Evolutionary conservation across 1,284 basidiomycete species (phyloP).

Genomic region (Marasmius tenuissimus): DNA sequence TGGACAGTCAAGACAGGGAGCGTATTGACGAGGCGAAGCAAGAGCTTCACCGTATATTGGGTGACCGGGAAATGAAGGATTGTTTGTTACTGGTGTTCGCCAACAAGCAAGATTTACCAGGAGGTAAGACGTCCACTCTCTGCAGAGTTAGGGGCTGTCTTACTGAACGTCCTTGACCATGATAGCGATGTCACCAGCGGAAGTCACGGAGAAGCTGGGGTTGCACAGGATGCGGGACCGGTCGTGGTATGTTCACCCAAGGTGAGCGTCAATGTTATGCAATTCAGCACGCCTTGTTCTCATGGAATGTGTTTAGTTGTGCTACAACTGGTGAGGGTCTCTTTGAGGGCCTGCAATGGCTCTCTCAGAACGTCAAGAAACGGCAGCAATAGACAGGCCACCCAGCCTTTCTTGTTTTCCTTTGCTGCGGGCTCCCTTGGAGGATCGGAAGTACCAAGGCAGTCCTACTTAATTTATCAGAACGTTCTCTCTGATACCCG

Average conservation of each 20-base stretch:
- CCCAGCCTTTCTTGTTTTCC: slow-evolving; percentile 6
- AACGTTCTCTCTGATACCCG: slow-evolving; percentile 15
- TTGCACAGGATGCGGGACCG: slow-evolving; percentile 95
- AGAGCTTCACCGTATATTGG: slow-evolving; percentile 95
- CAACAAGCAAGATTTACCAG: slow-evolving; percentile 99
- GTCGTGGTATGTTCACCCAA: slow-evolving; percentile 99
- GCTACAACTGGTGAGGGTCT: slow-evolving; percentile 96
- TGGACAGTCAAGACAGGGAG: slow-evolving; percentile 89
- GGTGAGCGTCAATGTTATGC: slow-evolving; percentile 48
- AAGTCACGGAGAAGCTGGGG: slow-evolving; percentile 97
- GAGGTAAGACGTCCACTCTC: slow-evolving; percentile 60
- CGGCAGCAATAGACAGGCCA: slow-evolving; percentile 58
- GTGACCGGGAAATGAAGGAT: slow-evolving; percentile 98
- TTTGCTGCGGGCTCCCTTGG: neutral
- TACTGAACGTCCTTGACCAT: slow-evolving; percentile 6
- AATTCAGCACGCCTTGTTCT: slow-evolving; percentile 2
- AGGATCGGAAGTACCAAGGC: too few species aligned
- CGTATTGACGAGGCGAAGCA: slow-evolving; percentile 96
- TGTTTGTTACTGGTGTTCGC: slow-evolving; percentile 97
- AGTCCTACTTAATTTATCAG: slow-evolving; percentile 11
- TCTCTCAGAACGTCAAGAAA: slow-evolving; percentile 95
- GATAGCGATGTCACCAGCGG: slow-evolving; percentile 95
- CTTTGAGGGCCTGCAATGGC: slow-evolving; percentile 94
- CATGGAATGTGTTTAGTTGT: slow-evolving; percentile 53
- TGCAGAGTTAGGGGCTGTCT: slow-evolving; percentile 3